Base-by-base conservation (phyloP, 2,329 filamentous ascomycete genomes). In the Ophiostoma himal-ulmi region DNA sequence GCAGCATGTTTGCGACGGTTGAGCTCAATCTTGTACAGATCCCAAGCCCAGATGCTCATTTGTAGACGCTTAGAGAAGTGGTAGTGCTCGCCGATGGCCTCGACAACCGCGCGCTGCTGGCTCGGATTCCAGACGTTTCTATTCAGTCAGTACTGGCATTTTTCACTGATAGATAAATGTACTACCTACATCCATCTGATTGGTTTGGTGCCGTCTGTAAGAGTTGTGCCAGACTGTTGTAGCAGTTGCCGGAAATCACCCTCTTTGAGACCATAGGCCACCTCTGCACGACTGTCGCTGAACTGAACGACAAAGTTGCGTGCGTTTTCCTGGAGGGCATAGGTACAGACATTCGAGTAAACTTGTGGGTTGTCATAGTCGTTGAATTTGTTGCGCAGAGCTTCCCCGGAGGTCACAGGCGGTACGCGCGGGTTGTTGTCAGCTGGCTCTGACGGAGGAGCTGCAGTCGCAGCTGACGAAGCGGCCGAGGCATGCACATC, bases 71-170 rank as follows among this genome's bases (percentile, higher is more conserved):
- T 85, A 0, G 91, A 91, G 74, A 93, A 90, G 65, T 86, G 85
- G 76, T 92, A 93, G 68, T 85, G 82, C 48, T 81, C 80, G 20
- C 86, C 88, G 34, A 93, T 82, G 4, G 78, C 74, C 74, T 82
- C 71, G 64, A 93, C 82, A 11, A 85, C 76, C 3, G 85, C 81
- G 48, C 80, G 81, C 74, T 92, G 89, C 22, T 79, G 78, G 74
- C 87, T 85, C 0, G 90, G 90, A 66, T 86, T 83, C 88, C 89
- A 93, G 36, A 93, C 84, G 73, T 93, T 91, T 65, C 62, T 65
- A 20, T 39, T 65, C 10, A 4, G 36, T 65, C 36, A 65, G 62
- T 22, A 65, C 17, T 10, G 36, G 2, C 3, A 22, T 22, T 13
- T 34, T 26, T 17, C 7, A 14, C 22, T 54, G 17, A 5, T n/a